Evolutionary conservation across 129 eudicot species (phyloP), one percentile per base, ranked within the genome.

Genomic region (Helianthus tuberosus): DNA sequence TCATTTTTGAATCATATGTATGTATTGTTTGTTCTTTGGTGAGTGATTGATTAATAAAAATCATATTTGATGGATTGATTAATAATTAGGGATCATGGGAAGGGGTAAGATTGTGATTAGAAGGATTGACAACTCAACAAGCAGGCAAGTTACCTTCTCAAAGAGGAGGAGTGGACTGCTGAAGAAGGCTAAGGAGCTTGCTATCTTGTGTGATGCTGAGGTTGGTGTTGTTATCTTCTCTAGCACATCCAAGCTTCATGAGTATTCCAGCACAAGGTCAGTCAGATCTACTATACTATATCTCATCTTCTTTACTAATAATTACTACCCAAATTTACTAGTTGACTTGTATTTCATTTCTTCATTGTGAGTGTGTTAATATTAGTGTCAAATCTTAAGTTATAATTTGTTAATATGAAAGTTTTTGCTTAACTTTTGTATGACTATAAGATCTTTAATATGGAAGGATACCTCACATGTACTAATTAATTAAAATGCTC

Each of bases 171-270:
- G 54, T 36, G 91, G 91, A 36, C 44, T 86, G 80, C 50, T 87
- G 80, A 87, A 87, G 78, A 87, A 87, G 80, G 91, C 91, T 0
- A 87, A 87, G 81, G 91, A 87, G 80, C 82, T 87, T 0, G 88
- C 80, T 36, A 87, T 87, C 49, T 72, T 87, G 20, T 87, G 91
- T 38, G 88, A 87, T 8, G 87, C 92, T 9, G 92, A 87, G 66
- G 89, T 87, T 5, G 92, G 83, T 47, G 70, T 84, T 23, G 79
- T 87, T 20, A 83, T 82, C 80, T 86, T 86, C 81, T 86, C 91
- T 54, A 83, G 91, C 74, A 83, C 90, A 8, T 81, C 79, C 38
- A 86, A 73, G 59, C 85, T 86, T 63, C 84, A 77, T 58, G 90
- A 86, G 20, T 86, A 59, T 47, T 67, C 87, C 0, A 86, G 79